These are phyloP conservation scores for Malus hybrid DNA, from an alignment of 331 rosid genomes.

Conservation along the genomic window DNA sequence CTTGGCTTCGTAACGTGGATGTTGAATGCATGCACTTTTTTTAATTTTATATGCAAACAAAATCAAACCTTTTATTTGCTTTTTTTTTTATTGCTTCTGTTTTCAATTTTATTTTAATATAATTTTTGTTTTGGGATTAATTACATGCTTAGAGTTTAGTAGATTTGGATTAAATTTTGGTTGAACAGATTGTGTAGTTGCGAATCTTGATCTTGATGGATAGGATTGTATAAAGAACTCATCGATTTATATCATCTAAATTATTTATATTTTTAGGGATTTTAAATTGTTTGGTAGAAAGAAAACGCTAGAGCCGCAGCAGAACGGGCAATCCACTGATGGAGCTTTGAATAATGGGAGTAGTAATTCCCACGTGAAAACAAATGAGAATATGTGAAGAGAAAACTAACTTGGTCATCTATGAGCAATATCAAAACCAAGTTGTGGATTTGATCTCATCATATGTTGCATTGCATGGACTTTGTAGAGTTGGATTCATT, in stretches of 20 bases:
- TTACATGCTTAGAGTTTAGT: not conserved
- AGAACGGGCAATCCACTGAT: conserved; percentile 31
- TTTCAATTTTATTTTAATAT: not conserved
- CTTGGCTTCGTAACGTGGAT: no score
- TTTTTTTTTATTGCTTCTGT: not conserved
- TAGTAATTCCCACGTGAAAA: conserved; percentile 9
- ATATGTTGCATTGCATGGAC: not conserved
- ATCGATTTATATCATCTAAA: not conserved
- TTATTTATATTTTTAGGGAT: conserved; percentile 42
- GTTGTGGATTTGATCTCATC: conserved; percentile 24
- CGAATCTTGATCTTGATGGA: conserved; percentile 21
- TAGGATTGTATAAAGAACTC: conserved; percentile 2
- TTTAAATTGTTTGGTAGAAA: conserved; percentile 81
- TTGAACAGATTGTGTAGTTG: conserved; percentile 7
- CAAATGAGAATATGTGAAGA: conserved; percentile 44
- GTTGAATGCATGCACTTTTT: no score
- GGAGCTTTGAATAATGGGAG: not conserved
- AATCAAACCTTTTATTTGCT: no score
- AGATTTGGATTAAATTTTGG: not conserved
- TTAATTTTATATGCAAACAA: no score
- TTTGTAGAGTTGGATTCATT: not conserved
- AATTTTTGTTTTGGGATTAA: not conserved
- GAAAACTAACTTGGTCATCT: conserved; percentile 57
- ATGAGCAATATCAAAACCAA: conserved; percentile 67
- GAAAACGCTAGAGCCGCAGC: conserved; percentile 28